A percentile compares a stretch with the other conserved stretches of the same genome.
Evolutionary conservation across 768 basidiomycete species (phyloP).

Genomic region (Podaxis rugospora): DNA sequence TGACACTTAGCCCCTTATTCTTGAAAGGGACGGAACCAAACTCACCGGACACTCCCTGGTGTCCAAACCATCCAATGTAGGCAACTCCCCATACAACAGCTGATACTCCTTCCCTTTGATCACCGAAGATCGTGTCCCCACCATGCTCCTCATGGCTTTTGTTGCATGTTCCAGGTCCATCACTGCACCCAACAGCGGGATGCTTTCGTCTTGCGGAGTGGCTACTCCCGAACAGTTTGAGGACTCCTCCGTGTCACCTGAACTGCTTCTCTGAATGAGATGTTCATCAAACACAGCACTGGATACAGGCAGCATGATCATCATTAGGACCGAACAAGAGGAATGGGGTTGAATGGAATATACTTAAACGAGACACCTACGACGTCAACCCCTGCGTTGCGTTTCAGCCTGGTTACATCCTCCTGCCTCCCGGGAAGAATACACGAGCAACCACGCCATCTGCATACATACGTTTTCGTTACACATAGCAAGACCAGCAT

Average conservation of each 20-base stretch:
- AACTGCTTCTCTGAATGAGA: conserved; percentile 7
- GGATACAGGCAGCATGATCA: not conserved
- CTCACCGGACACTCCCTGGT: too few relatives aligned
- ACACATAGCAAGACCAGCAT: not conserved
- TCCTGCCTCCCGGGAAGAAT: not conserved
- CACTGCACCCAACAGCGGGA: not conserved
- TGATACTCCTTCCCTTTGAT: not conserved
- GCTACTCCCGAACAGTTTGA: not conserved
- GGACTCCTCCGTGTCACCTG: conserved; percentile 5
- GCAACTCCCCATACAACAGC: not conserved
- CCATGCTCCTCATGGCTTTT: not conserved
- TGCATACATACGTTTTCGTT: not conserved
- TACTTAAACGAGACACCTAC: not conserved
- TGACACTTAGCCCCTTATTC: too few relatives aligned
- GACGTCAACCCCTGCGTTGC: not conserved
- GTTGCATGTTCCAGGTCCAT: not conserved
- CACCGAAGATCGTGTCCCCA: too few relatives aligned
- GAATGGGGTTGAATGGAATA: not conserved
- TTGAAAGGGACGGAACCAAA: too few relatives aligned
- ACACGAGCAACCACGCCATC: not conserved
- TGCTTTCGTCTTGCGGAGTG: conserved; percentile 1
- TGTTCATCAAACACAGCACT: conserved; percentile 7
- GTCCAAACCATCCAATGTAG: too few relatives aligned
- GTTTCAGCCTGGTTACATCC: not conserved
- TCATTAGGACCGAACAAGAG: not conserved